Conservation (phyloP, 2,329 filamentous ascomycete species). For the Botrytis deweyae region DNA sequence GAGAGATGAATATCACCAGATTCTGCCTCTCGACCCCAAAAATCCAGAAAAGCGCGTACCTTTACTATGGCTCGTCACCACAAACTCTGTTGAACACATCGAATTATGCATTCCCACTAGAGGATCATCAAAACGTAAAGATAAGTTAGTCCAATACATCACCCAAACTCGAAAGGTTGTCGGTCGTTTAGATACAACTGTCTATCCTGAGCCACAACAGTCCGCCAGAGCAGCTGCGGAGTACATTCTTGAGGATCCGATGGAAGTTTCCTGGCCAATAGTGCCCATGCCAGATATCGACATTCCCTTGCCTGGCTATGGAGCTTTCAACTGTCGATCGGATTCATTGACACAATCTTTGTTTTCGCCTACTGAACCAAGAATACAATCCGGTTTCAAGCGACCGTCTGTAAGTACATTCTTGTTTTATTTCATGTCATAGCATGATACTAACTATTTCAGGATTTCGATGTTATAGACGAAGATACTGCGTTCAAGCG, state of each 20-base stretch:
- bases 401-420: slow-evolving; percentile 20
- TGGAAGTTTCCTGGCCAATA: slow-evolving; percentile 30
- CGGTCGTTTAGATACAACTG: slow-evolving; percentile 24
- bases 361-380: slow-evolving; percentile 14
- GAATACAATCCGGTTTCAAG: slow-evolving; percentile 16
- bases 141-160: slow-evolving; percentile 32
- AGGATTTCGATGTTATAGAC: slow-evolving; percentile 18
- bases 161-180: slow-evolving; percentile 29
- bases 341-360: slow-evolving; percentile 1
- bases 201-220: slow-evolving; percentile 28
- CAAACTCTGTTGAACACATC: slow-evolving; percentile 39
- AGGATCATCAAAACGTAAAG: slow-evolving; percentile 27
- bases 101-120: slow-evolving; percentile 32
- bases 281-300: slow-evolving; percentile 32
- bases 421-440: background rate
- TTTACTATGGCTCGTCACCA: slow-evolving; percentile 33
- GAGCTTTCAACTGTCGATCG: background rate
- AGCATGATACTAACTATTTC: background rate
- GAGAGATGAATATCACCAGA: slow-evolving; percentile 22
- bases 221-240: slow-evolving; percentile 32
- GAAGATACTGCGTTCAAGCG: slow-evolving; percentile 12
- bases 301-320: background rate
- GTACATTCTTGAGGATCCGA: slow-evolving; percentile 26
- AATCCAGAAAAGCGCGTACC: slow-evolving; percentile 26
- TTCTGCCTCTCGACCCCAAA: slow-evolving; percentile 23